Evolutionary conservation across 1,284 basidiomycete genomes (phyloP), one percentile per base, ranked within the genome.

Genomic region (Ceratobasidium theobromae): DNA sequence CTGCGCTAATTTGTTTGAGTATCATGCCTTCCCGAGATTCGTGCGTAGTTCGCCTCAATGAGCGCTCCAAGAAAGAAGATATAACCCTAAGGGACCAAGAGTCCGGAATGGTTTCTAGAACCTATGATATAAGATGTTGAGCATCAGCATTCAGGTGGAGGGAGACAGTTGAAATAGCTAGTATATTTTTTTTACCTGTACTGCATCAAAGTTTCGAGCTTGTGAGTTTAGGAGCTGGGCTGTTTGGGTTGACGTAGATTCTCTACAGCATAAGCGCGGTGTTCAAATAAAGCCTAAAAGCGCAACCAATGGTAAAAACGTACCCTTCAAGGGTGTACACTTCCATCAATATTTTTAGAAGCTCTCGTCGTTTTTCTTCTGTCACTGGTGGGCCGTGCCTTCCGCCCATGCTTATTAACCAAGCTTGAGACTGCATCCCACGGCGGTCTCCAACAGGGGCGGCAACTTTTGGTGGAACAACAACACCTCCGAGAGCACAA

Each of bases 291-390:
- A n/a, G n/a, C n/a, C n/a, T n/a, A n/a, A n/a, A n/a, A n/a, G n/a
- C n/a, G n/a, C n/a, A n/a, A n/a, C n/a, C n/a, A n/a, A n/a, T n/a
- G n/a, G n/a, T n/a, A n/a, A 69, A 27, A 57, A 9, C 53, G 16
- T 21, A n/a, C 87, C 84, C 84, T 57, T 86, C 84, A 51, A 78
- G 79, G 86, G 93, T 87, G 74, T 93, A 93, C 8, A 94, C 88
- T 73, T 89, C 85, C 66, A 95, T 74, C 30, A 95, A 75, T 40
- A 86, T 81, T 75, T 82, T 84, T 70, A 93, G 75, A 69, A 95
- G 75, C 21, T 80, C 79, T 72, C 80, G 81, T 75, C 84, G 85
- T 65, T 81, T 75, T 16, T 77, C 79, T n/a, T 84, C 82, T 54
- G 86, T 81, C 5, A 82, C 80, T 0, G 79, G 80, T 52, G 71